Base-by-base conservation (phyloP, 2,329 filamentous ascomycete genomes). In the Pezicula neosporulosa region DNA sequence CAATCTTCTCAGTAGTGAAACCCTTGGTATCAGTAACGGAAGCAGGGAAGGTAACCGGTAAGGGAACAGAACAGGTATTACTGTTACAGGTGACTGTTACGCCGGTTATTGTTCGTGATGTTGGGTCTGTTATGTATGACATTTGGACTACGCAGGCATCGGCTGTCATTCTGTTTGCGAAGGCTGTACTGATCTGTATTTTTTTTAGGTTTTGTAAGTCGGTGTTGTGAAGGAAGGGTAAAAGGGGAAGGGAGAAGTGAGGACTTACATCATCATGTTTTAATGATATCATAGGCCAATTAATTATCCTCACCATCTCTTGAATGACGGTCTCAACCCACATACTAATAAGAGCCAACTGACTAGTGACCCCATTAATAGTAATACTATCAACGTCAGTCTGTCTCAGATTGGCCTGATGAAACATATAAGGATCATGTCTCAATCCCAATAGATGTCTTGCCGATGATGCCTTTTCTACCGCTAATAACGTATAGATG, bases 351-450 rank as follows among this genome's bases (percentile, higher is more conserved):
- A 60, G 47, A 28, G 58, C 56, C 15, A 53, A 52, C 24, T 58
- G 47, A 13, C 51, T 43, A 6, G 33, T 35, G 30, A n/a, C 16
- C 3, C 41, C 42, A 16, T 56, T 55, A 10, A 58, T 44, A 13
- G 52, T 56, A 24, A 56, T 53, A 13, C 52, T 50, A 39, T 54
- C 36, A 15, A 56, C 53, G 24, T 55, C 52, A 13, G 50, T 52
- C 19, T 74, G 70, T 49, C 80, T 74, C 52, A 80, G 62, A 60
- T 85, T 84, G 48, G 80, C 79, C 66, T 85, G 81, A 64, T 85
- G 81, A 71, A 85, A 73, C 58, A 60, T 60, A 47, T 52, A 60
- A 24, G 56, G 44, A 18, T 60, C 58, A 19, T 56, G 55, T 19
- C 51, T 72, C 5, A 85, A 70, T 5, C 73, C 74, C 38, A 84